Evolutionary conservation across 2,329 filamentous ascomycete genomes (phyloP), one percentile per base, ranked within the genome.

Genomic region (Beauveria varroae): DNA sequence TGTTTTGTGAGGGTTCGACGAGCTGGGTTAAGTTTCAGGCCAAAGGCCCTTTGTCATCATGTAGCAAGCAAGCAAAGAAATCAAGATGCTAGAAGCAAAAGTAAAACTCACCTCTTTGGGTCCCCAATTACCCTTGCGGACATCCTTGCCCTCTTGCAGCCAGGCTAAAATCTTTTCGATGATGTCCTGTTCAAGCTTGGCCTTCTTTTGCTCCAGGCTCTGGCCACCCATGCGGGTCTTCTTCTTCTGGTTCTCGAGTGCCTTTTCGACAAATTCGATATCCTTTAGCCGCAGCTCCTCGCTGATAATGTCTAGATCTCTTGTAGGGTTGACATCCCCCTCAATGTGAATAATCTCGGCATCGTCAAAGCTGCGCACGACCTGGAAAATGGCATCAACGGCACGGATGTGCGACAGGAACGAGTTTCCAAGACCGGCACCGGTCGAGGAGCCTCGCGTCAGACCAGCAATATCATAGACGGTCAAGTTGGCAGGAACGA

Each of bases 1-100:
- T 86, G 78, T 79, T 79, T 76, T 78, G 84, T 83, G 86, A 90
- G 89, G 84, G 86, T 88, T 98, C 93, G 88, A 96, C 89, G 95
- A 99, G 95, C 95, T 99, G 95, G 95, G 95, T 91, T 96, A 93
- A 90, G 81, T 89, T 82, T 92, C 89, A 89, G 93, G 91, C 90
- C 84, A 78, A 81, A 81, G 84, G 91, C 92, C 95, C 89, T 96
- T 96, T 89, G 87, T 98, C 95, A 98, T 98, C 95, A 96, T 88
- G 70, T 74, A 79, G 44, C 54, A 57, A 55, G 9, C 47, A 24
- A 49, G 30, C 43, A 49, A 51, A 44, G 64, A 67, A 57, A 63
- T 41, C 34, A 58, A 49, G 61, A 63, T 43, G 50, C 62, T 62
- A 47, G 61, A 61, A 64, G 68, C 65, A 61, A 65, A 65, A 63